phyloP scores from a whole-genome alignment of 106 monocot species.

The Chionographis japonica region DNA sequence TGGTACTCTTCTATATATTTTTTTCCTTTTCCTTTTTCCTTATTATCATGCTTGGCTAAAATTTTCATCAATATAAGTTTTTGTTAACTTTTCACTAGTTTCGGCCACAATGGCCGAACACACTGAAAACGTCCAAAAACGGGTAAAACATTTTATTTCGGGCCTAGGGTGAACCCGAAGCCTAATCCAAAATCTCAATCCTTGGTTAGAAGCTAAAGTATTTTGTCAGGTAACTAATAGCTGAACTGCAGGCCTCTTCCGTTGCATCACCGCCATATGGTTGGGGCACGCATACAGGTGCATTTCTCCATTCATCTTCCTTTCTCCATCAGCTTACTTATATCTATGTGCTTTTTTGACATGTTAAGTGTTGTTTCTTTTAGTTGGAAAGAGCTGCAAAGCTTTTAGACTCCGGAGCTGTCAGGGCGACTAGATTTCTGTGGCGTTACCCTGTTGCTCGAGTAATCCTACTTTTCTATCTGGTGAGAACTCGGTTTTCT shows the following conservation, averaged over 20 bases:
- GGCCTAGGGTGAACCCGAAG: too few relatives aligned
- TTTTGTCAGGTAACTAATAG: conserved; percentile 10
- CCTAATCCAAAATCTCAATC: too few relatives aligned
- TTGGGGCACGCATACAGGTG: conserved; percentile 78
- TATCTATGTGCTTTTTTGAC: not conserved
- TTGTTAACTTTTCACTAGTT: too few relatives aligned
- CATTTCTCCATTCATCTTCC: not conserved
- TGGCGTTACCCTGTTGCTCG: conserved; percentile 94
- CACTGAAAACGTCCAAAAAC: too few relatives aligned
- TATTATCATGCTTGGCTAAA: too few relatives aligned
- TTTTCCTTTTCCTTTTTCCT: too few relatives aligned
- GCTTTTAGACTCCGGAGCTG: conserved; percentile 88
- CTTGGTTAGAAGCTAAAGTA: not conserved
- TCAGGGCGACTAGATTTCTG: conserved; percentile 90
- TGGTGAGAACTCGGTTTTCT: conserved; percentile 37
- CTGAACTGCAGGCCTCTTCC: conserved; percentile 73
- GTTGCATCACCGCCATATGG: conserved; percentile 85
- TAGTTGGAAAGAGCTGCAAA: conserved; percentile 94
- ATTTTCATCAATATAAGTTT: too few relatives aligned
- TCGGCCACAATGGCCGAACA: too few relatives aligned
- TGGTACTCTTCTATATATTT: too few relatives aligned
- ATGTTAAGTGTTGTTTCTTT: conserved; percentile 7
- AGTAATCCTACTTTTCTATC: conserved; percentile 78
- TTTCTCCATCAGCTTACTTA: not conserved
- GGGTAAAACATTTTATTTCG: too few relatives aligned